Evolutionary conservation across 495 filamentous ascomycete species (phyloP).

Genomic region (Clavariopsis aquatica): DNA sequence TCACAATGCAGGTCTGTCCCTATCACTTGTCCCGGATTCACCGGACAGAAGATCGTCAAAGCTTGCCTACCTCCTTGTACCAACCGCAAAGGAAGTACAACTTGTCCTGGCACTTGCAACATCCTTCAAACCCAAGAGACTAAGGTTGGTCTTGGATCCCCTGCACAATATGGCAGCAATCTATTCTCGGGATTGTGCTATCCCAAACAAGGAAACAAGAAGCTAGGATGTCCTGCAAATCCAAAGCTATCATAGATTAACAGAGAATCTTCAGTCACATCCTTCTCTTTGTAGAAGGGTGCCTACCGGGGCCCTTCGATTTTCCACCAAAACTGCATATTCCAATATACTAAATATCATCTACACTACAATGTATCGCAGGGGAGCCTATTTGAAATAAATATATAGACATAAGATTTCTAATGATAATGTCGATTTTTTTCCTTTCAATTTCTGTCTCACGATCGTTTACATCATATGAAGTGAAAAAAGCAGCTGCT

Average conservation of each 20-base stretch:
- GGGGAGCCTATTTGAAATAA: too few species aligned
- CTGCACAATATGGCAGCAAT: background rate
- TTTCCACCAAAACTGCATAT: too few species aligned
- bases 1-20: background rate
- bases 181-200: constrained; percentile 2
- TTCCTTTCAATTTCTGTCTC: background rate
- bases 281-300: background rate
- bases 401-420: too few species aligned
- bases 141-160: background rate
- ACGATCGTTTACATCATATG: too few species aligned
- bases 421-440: background rate
- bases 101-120: background rate
- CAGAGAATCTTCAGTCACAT: background rate
- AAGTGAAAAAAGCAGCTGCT: too few species aligned
- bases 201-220: background rate
- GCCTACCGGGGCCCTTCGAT: too few species aligned
- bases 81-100: background rate
- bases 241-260: background rate
- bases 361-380: too few species aligned
- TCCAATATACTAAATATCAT: too few species aligned
- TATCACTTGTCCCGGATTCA: background rate
- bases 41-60: background rate
- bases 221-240: background rate
- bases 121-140: constrained; percentile 4
- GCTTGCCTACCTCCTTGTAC: constrained; percentile 3